Evolutionary conservation across 2,329 filamentous ascomycete genomes (phyloP), one percentile per base, ranked within the genome.

Genomic region (Geoglossum cookeanum): DNA sequence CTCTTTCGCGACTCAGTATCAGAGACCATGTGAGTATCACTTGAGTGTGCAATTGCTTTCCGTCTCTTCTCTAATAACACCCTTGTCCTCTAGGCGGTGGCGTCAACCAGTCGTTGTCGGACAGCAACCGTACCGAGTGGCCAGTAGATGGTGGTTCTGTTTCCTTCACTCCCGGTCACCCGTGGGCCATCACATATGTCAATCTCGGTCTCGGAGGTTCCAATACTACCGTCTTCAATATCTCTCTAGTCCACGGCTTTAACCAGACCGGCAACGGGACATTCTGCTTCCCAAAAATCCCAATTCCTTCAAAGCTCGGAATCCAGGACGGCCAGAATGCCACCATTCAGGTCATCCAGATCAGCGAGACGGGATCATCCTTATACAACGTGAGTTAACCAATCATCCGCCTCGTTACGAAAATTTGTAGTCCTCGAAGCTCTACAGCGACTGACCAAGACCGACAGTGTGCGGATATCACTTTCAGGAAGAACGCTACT

Each of bases 251-350:
- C 3, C 63, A 65, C 17, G 63, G 65, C 47, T 73, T 74, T 64
- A 75, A 76, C 62, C 71, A 74, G 63, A 76, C 73, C 0, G 67
- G 67, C 11, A 70, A 71, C 11, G 73, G 74, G 4, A 69, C 71
- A 0, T 71, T 75, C 55, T 76, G 73, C 60, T 64, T 75, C 9
- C 68, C 69, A 9, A 67, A 70, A 42, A 62, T 71, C 9, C 54
- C 51, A 4, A 60, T 69, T 2, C 67, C 68, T 59, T 65, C 9
- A 54, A 65, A 56, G 54, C 60, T 68, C 3, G 59, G 58, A 6
- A 60, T 67, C 17, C 59, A 60, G 44, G 69, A 71, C 17, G 73
- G 72, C 1, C 60, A 65, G 37, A 68, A 72, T 57, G 73, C 69
- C 0, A 70, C 63, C 44, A 61, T 76, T 30, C 73, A 76, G 63